Evolutionary conservation across 148 eudicot genomes (phyloP), one percentile per base, ranked within the genome.

Genomic region (Vaccinium vitisidaea): DNA sequence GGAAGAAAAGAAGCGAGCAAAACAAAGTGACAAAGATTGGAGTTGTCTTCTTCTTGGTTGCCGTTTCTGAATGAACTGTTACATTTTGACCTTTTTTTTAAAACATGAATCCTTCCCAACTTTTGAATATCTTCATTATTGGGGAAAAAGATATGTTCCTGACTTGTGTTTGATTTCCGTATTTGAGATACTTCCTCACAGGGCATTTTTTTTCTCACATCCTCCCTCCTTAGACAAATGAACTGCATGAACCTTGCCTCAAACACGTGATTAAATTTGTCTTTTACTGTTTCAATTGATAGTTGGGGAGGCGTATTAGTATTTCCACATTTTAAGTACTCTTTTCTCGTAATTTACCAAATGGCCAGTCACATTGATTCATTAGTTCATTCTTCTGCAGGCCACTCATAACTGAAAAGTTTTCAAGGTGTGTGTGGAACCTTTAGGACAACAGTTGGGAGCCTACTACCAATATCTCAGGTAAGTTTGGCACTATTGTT

Each of bases 381-480:
- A 52, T 79, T 76, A 13, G 6, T 84, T 59, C 18, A 55, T 69
- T 81, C 79, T 80, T 56, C n/a, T 86, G 82, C 86, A 92, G 95
- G 89, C 95, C 95, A 93, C 80, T 92, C 39, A 67, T 90, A 70
- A 30, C 83, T 19, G 89, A 83, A 53, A 84, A 82, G 23, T 11
- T 50, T 30, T 79, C 83, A 36, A 78, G 79, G 30, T 0, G 30
- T 27, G 53, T 43, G 55, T 30, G 89, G 87, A 58, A 63, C 61
- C 5, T 85, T 88, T 77, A 79, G 80, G 36, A 77, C 84, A 30
- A 52, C 87, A 27, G 54, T 88, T 32, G 81, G 84, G 86, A 84
- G 87, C 85, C 80, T 88, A 71, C 79, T 83, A 83, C 83, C 90
- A 5, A 63, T 82, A 73, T 32, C 53, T 49, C 58, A 86, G 91